Evolutionary conservation across 257 asterid species (phyloP), one percentile per base, ranked within the genome.

Genomic region (Capsicum pubescens): DNA sequence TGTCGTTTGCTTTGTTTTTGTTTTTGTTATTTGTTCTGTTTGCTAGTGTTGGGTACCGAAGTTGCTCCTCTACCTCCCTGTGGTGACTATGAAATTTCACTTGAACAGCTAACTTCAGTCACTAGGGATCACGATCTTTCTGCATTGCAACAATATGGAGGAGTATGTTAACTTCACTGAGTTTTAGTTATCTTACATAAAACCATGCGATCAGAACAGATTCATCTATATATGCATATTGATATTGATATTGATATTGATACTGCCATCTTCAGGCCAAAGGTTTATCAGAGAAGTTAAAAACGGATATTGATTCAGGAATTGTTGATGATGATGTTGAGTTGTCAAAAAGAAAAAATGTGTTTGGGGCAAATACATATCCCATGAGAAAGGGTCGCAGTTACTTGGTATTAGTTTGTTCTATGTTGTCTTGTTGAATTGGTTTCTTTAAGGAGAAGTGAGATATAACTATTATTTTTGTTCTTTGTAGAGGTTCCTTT

Each of bases 361-460:
- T 90, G 14, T 94, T 91, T 71, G 99, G 99, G 26, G 89, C 98
- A 85, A 96, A 96, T 85, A 93, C 98, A 2, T 94, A 96, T 87
- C 98, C 99, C 36, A 91, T 91, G 84, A 94, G 94, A 86, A 91
- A 94, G 88, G 99, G 99, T 79, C 86, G 91, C 54, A 93, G 93
- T 89, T 94, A 87, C 94, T 91, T 87, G 95, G 99, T 96, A 91
- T 82, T 48, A 26, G 17, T 69, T 89, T 60, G 46, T 15, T 59
- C 52, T 55, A 10, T 69, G 83, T 69, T 19, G 66, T 61, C 81
- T 82, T 66, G 77, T 26, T 86, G 52, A 55, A 83, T 56, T 66
- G 12, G 82, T 36, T 60, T 48, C 44, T 86, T 39, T 12, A 11
- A 39, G 56, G 79, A 57, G 16, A 84, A 69, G 55, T 42, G 44